phyloP scores from a whole-genome alignment of 2,329 filamentous ascomycete genomes.

The Pyrenophora tritici-repentis region DNA sequence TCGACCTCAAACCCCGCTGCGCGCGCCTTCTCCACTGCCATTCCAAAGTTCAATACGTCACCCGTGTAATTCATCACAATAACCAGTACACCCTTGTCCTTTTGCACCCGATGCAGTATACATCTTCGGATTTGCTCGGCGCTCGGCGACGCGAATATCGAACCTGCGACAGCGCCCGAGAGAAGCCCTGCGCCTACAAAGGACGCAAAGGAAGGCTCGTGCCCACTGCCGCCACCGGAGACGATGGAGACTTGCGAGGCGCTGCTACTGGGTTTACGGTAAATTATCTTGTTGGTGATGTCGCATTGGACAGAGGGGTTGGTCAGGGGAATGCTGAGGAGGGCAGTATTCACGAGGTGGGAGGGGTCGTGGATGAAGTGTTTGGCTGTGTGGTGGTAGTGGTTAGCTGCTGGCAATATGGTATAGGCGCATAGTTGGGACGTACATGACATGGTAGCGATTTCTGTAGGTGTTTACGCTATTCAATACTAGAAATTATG shows the following conservation, averaged over 20 bases:
- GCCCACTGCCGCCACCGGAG: slow-evolving; percentile 86
- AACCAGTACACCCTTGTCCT: slow-evolving; percentile 77
- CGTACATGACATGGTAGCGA: slow-evolving; percentile 11
- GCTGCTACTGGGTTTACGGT: slow-evolving; percentile 20
- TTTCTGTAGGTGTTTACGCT: neutral
- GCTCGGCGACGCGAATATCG: slow-evolving; percentile 81
- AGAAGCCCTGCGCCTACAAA: slow-evolving; percentile 85
- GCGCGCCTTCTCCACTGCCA: slow-evolving; percentile 90
- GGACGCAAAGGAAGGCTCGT: slow-evolving; percentile 85
- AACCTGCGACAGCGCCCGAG: slow-evolving; percentile 80
- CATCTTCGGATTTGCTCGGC: slow-evolving; percentile 82
- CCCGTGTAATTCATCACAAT: slow-evolving; percentile 93
- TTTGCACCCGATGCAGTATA: slow-evolving; percentile 73
- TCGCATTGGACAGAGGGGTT: slow-evolving; percentile 86
- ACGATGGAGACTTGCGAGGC: slow-evolving; percentile 74
- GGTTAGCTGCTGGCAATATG: neutral
- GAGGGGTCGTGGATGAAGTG: slow-evolving; percentile 89
- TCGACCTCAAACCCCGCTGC: slow-evolving; percentile 77
- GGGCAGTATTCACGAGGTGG: slow-evolving; percentile 75
- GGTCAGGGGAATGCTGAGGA: slow-evolving; percentile 76
- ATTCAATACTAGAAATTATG: neutral
- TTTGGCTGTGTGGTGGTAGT: slow-evolving; percentile 56
- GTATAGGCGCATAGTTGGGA: too few relatives aligned
- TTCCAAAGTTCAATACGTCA: slow-evolving; percentile 82
- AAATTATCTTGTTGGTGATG: slow-evolving; percentile 72